These are phyloP conservation scores for Myriosclerotinia scirpicola DNA, from an alignment of 2,329 filamentous ascomycete species.

Conservation along the genomic window DNA sequence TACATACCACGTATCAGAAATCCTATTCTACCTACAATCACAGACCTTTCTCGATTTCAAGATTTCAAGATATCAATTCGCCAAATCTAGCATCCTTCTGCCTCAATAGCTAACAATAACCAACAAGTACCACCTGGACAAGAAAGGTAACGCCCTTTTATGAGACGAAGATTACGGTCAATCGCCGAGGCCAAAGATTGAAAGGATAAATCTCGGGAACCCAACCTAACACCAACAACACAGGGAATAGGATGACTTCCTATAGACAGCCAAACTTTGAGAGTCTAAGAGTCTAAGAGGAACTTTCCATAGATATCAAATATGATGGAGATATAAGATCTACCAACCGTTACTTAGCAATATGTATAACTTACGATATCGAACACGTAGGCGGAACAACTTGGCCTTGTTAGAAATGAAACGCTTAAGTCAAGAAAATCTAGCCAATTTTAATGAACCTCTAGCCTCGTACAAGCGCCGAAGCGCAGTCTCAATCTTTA, in stretches of 20 bases:
- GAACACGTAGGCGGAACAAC: background rate
- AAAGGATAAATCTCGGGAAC: too few species aligned
- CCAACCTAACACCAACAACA: background rate
- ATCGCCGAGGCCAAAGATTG: background rate
- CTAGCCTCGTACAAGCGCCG: conserved; percentile 8
- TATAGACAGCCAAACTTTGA: background rate
- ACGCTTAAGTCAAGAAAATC: background rate
- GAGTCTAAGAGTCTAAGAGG: background rate
- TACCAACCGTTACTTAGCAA: background rate
- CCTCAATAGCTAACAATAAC: background rate
- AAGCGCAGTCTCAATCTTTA: conserved; percentile 8
- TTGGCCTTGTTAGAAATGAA: background rate
- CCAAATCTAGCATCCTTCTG: background rate
- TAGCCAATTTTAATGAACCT: background rate
- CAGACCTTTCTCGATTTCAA: background rate
- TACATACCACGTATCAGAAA: background rate
- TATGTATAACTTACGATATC: background rate
- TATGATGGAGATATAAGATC: background rate
- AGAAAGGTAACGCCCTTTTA: background rate
- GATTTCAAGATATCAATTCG: background rate
- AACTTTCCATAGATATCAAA: background rate
- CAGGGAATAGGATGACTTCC: conserved; percentile 12
- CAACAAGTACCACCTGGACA: background rate
- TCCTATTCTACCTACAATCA: background rate
- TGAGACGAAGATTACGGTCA: background rate